Evolutionary conservation across 805 yeast genomes (phyloP), one percentile per base, ranked within the genome.

Genomic region (Ogataea pignaliae): DNA sequence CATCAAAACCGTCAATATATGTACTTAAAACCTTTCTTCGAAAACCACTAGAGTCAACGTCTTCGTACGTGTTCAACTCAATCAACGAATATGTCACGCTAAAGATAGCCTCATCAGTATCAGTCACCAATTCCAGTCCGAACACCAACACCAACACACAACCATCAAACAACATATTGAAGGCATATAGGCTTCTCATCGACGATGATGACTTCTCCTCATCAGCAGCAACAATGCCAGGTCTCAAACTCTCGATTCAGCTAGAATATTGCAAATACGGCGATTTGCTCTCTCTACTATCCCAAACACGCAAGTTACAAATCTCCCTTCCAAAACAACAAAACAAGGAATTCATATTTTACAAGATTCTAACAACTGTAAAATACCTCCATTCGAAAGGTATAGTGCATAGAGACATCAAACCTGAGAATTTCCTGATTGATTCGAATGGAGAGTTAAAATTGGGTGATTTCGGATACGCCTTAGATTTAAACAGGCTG

Each of bases 351-450:
- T 62, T 66, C 15, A 53, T 75, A 1, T 77, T 76, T 57, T 60
- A 68, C n/a, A 67, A 85, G 57, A 76, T 85, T 31, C 81, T 71
- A 14, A 60, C 63, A 36, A 79, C 72, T 0, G 76, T 76, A 17
- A 61, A 66, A 39, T 72, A 56, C 43, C 55, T 78, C 15, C 83
- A 78, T 53, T 47, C 58, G 8, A 58, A 64, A 13, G 57, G 61
- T 12, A 68, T 78, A 3, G 73, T 65, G 9, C 83, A 77, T 52
- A 51, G 81, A 18, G 83, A 77, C 49, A 58, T 77, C 37, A 77
- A 77, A 51, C 81, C 82, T 2, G 82, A 77, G 46, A 78, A 78
- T 55, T 65, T 72, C 36, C 55, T 78, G 17, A 68, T 77, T 36
- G 78, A 71, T 51, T 55, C 53, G 10, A 51, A 60, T 12, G 83